Evolutionary conservation across 805 yeast species (phyloP), one percentile per base, ranked within the genome.

Genomic region (Zygosaccharomyces gambellarensis): DNA sequence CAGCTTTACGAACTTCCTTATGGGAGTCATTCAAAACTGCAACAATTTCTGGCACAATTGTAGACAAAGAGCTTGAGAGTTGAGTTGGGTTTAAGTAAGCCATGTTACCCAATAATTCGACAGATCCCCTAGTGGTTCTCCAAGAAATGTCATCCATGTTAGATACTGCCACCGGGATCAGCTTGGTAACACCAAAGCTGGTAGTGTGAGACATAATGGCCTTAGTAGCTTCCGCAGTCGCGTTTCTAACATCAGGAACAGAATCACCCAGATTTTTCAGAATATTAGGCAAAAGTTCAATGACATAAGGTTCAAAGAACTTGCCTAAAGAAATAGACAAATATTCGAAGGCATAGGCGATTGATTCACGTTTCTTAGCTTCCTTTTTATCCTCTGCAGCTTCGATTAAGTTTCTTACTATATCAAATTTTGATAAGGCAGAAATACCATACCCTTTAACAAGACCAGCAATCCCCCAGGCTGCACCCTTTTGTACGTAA

Each of bases 51-150:
- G 99, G 99, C 52, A 94, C 88, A 71, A 94, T 92, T 0, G 82
- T 81, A 0, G 97, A 86, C 58, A 94, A 74, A 0, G 97, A 89
- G 0, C 90, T 79, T 1, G 97, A 89, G 57, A 94, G 75, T 64
- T 94, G 99, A 2, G 94, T 78, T 3, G 99, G 99, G 62, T 92
- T 97, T 53, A 94, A 76, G 66, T 90, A 94, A 0, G 99, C 99
- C 99, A 94, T 94, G 22, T 96, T 83, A 69, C 99, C 99, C 41
- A 94, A 77, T 46, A 94, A 72, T 65, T 94, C 98, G 17, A 94
- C 98, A 5, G 98, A 87, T 3, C 98, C 99, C 70, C 90, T 88
- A 71, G 94, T 94, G 0, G 96, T 82, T 71, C 99, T 79, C 99
- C 99, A 94, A 0, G 95, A 85, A 49, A 84, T 82, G 52, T 88